Evolutionary conservation across 129 eudicot genomes (phyloP).

Genomic region (Arctium minus): DNA sequence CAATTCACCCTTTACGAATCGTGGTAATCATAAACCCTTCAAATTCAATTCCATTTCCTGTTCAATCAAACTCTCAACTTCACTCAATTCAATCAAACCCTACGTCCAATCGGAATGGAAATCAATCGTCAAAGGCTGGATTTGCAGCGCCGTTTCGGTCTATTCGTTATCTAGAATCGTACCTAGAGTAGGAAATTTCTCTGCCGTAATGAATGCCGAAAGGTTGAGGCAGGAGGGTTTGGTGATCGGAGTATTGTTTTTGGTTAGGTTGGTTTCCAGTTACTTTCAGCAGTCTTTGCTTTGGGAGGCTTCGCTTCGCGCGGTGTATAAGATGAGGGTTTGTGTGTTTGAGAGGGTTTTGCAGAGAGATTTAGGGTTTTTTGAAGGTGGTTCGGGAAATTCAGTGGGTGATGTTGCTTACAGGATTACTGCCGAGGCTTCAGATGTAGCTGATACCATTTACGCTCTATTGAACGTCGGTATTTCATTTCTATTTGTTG

Average conservation of each 20-base stretch:
- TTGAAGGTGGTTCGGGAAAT: constrained; percentile 59
- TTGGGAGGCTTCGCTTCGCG: constrained; percentile 82
- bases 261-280: constrained; percentile 45
- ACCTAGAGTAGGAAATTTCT: constrained; percentile 48
- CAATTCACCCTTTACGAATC: constrained; percentile 8
- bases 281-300: constrained; percentile 70
- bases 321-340: constrained; percentile 58
- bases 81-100: constrained; percentile 48
- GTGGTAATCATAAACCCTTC: constrained; percentile 1
- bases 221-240: constrained; percentile 38
- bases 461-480: constrained; percentile 68
- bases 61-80: constrained; percentile 26
- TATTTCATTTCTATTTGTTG: neutral
- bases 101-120: constrained; percentile 69
- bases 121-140: constrained; percentile 61
- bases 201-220: constrained; percentile 21
- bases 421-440: constrained; percentile 85
- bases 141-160: constrained; percentile 73
- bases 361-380: constrained; percentile 82
- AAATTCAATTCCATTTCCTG: constrained; percentile 13
- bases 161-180: constrained; percentile 60
- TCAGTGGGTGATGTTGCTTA: constrained; percentile 74
- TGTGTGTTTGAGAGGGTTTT: constrained; percentile 73
- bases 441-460: constrained; percentile 78
- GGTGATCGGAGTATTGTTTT: constrained; percentile 50